Evolutionary conservation across 192 early-diverging fungal genomes (phyloP), one percentile per base, ranked within the genome.

Genomic region (Globomyces pollinis-pini): DNA sequence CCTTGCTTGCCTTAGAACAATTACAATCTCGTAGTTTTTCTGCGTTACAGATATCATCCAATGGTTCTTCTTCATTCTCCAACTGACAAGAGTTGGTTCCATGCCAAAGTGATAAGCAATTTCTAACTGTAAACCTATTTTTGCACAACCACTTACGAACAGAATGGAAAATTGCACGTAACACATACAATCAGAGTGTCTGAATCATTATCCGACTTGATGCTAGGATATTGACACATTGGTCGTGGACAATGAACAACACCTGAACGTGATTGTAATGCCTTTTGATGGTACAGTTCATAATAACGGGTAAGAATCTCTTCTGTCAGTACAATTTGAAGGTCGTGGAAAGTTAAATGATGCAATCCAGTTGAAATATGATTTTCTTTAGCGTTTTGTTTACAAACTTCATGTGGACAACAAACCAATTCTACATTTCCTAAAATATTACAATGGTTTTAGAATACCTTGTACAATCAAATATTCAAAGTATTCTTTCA

Each of bases 201-300:
- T n/a, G n/a, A n/a, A n/a, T n/a, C n/a, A n/a, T n/a, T n/a, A n/a
- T n/a, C n/a, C n/a, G n/a, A n/a, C n/a, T n/a, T n/a, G n/a, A n/a
- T n/a, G n/a, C n/a, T n/a, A n/a, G 44, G 44, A 13, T 47, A 47
- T 26, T 47, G 44, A 24, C 44, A 47, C 23, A 47, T 15, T 47
- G 44, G 44, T 47, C 44, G 2, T 3, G 44, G 44, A 24, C 44
- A 47, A n/a, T 47, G 28, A 26, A 24, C 28, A 47, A 47, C 44
- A 47, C 28, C 44, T 47, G 21, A 26, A 5, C 44, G 16, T 5
- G 21, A 20, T 26, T 47, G 44, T 24, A 47, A 47, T 15, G 44
- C 21, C 4, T 26, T 20, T 26, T 47, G 21, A 13, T 47, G 28
- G 13, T 9, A 47, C 5, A 47, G 44, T 24, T 26, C 4, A n/a